Evolutionary conservation across 78 protist genomes (phyloP), one percentile per base, ranked within the genome.

Genomic region (Parvularia atlantis): DNA sequence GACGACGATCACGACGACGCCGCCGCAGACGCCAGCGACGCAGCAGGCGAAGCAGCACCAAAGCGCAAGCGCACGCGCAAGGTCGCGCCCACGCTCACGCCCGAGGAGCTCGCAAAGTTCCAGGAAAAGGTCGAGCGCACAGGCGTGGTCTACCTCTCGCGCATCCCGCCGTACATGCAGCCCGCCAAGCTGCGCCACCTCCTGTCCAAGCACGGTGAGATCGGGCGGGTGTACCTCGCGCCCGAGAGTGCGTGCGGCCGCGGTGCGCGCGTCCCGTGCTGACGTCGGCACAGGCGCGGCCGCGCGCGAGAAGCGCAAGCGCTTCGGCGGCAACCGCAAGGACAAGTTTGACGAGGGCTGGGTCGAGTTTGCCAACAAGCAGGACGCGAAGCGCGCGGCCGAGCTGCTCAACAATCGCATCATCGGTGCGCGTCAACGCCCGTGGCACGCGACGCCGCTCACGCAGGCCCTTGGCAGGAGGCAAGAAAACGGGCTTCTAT

Each of bases 331-430:
- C 20, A 83, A 84, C 80, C 35, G 60, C 31, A 71, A 73, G 73
- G 53, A 26, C 28, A 71, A 41, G 57, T 89, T 28, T 60, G 17
- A 52, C 28, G 94, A 89, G 36, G 95, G 89, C 26, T 90, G 95
- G 95, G 77, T 90, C 3, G 95, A 90, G 80, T 90, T 87, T 57
- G 46, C 22, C 24, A 65, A 82, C 74, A 90, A 90, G 67, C 26
- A 22, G 36, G 19, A 46, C 1, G 95, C 95, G 0, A 76, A 77
- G 41, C 31, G 30, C 1, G 80, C 74, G 5, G 95, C 95, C 13
- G 36, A 0, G 2, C 17, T 54, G 16, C 75, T 89, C 37, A 89
- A 89, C 64, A 62, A 37, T 48, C 61, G 65, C 20, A 3, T 1
- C 19, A 53, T 82, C 11, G 84, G 84, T 77, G 4, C 40, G 61